phyloP scores from a whole-genome alignment of 2,329 filamentous ascomycete species.

The Sporothrix inflata region DNA sequence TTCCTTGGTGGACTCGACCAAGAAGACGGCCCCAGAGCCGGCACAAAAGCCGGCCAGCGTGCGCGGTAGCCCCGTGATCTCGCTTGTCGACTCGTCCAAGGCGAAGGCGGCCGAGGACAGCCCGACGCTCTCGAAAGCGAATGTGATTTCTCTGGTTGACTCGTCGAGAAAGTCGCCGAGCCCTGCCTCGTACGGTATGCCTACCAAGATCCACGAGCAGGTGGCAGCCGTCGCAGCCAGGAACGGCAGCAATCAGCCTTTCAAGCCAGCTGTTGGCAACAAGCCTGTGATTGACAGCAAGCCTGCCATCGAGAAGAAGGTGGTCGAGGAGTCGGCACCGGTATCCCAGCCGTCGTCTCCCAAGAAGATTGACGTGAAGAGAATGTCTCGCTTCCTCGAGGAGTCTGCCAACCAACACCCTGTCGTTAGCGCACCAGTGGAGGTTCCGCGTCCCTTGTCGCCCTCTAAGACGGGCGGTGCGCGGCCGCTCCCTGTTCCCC shows the following conservation, averaged over 20 bases:
- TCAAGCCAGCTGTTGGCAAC: constrained; percentile 36
- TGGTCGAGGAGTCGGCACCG: constrained; percentile 37
- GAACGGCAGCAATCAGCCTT: constrained; percentile 34
- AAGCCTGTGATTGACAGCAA: constrained; percentile 38
- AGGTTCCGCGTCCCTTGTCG: constrained; percentile 39
- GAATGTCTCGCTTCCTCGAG: constrained; percentile 62
- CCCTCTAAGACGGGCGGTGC: constrained; percentile 38
- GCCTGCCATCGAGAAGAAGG: constrained; percentile 38
- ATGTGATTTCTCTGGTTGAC: constrained; percentile 35
- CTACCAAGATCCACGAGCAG: constrained; percentile 42
- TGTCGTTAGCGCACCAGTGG: constrained; percentile 33
- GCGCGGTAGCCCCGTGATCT: constrained; percentile 25
- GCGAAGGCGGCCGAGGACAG: constrained; percentile 24
- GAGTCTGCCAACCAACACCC: constrained; percentile 41
- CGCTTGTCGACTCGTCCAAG: constrained; percentile 34
- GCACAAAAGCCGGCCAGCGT: constrained; percentile 21
- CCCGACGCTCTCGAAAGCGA: background rate
- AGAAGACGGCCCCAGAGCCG: constrained; percentile 33
- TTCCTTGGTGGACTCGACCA: constrained; percentile 38
- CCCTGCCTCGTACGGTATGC: constrained; percentile 35
- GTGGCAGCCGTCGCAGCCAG: constrained; percentile 38
- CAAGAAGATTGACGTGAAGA: constrained; percentile 61
- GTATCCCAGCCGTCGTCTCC: constrained; percentile 55
- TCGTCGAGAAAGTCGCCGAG: constrained; percentile 34
- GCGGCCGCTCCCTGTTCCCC: constrained; percentile 38